phyloP scores from a whole-genome alignment of 2,329 filamentous ascomycete genomes.

The Lachnellula subtilissima region DNA sequence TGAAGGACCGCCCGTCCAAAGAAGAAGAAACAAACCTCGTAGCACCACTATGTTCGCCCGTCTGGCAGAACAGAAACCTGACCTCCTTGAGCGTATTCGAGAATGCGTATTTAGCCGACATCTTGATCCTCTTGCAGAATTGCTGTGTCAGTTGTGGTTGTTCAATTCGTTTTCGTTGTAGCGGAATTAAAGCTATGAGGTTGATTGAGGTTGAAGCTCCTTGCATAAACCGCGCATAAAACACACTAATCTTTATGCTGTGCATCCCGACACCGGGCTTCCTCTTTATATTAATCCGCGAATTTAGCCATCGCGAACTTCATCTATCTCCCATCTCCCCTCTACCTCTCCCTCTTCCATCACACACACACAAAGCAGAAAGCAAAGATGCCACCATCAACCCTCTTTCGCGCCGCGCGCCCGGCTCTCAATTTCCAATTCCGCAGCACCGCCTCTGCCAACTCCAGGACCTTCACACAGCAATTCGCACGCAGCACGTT shows the following conservation, averaged over 20 bases:
- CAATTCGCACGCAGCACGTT: conserved; percentile 44
- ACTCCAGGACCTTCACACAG: conserved; percentile 39
- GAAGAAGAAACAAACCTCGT: conserved; percentile 60
- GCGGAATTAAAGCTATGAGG: conserved; percentile 6
- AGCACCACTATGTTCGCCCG: conserved; percentile 81
- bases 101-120: conserved; percentile 94
- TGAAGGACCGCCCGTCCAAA: background rate
- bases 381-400: conserved; percentile 20
- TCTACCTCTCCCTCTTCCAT: background rate
- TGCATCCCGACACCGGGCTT: background rate
- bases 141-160: background rate
- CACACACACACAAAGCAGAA: background rate
- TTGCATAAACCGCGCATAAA: conserved; percentile 20
- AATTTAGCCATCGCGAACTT: background rate
- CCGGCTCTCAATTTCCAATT: conserved; percentile 42
- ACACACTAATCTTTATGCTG: conserved; percentile 14
- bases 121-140: conserved; percentile 35
- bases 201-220: conserved; percentile 8
- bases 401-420: conserved; percentile 49
- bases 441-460: conserved; percentile 12
- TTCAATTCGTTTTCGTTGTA: background rate
- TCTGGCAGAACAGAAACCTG: conserved; percentile 96
- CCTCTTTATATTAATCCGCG: too few species aligned
- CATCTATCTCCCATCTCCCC: background rate
- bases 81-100: conserved; percentile 85